phyloP scores from a whole-genome alignment of 208 protist genomes.

The Hexamita inflata region DNA sequence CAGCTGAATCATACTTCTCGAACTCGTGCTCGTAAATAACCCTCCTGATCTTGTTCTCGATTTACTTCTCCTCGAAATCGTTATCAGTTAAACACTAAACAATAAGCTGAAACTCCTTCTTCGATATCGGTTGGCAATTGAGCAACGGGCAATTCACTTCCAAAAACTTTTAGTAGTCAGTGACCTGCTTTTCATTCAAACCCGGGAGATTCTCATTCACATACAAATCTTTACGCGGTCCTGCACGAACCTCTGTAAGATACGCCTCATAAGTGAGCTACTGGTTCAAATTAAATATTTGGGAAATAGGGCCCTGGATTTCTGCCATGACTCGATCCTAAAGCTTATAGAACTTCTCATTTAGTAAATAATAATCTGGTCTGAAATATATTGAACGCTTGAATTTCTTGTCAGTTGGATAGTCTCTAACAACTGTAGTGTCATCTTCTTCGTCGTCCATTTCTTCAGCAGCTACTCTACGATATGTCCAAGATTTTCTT shows the following conservation, averaged over 20 bases:
- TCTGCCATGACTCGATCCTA: no score
- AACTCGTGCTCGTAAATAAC: slow-evolving; percentile 5
- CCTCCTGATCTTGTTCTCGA: background rate
- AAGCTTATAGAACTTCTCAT: background rate
- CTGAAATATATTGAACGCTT: no score
- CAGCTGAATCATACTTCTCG: background rate
- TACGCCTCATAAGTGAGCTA: background rate
- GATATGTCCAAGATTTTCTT: background rate
- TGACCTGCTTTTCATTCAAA: background rate
- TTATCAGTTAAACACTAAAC: no score
- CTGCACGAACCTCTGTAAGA: no score
- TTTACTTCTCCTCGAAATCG: slow-evolving; percentile 5
- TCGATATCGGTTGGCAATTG: no score
- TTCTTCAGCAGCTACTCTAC: background rate
- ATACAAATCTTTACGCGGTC: background rate
- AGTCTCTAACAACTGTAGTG: no score
- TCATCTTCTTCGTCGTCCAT: background rate
- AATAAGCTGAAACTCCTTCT: no score
- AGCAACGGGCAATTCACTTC: background rate
- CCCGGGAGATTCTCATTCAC: background rate
- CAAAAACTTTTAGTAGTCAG: background rate
- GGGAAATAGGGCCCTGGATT: background rate
- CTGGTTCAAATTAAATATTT: slow-evolving; percentile 3
- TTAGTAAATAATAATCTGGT: background rate
- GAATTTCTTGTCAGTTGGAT: no score